Conservation (phyloP, 1,284 basidiomycete species). For the Austroboletus niveus region DNA sequence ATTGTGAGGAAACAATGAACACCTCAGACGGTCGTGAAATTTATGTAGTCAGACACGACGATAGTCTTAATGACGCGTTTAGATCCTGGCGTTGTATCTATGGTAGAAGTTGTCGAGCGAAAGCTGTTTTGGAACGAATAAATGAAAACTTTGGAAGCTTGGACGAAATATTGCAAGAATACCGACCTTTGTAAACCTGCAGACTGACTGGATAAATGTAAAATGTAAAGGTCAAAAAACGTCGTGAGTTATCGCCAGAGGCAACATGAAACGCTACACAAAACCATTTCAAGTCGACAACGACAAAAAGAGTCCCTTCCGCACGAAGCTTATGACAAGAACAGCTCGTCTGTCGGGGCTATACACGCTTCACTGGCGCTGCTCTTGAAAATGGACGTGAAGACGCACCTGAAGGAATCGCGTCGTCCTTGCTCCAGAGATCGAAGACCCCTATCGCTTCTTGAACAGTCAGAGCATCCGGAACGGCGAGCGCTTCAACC, state of each 20-base stretch:
- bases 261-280: no score
- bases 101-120: conserved; percentile 12
- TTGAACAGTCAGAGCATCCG: no score
- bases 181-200: conserved; percentile 20
- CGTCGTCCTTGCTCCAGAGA: no score
- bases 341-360: conserved; percentile 38
- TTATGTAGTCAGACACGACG: conserved; percentile 68
- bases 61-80: conserved; percentile 58
- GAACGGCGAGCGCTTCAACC: no score
- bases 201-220: conserved; percentile 3
- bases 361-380: no score
- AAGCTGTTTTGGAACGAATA: conserved; percentile 11
- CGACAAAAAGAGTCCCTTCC: no score
- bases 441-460: no score
- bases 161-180: not conserved
- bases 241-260: no score
- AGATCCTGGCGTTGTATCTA: conserved; percentile 2
- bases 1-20: conserved; percentile 8
- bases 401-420: no score
- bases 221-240: not conserved
- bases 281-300: no score
- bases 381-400: no score
- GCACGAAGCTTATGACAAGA: no score
- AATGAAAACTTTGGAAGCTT: not conserved
- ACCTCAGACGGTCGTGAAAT: conserved; percentile 21